phyloP scores from a whole-genome alignment of 2,329 filamentous ascomycete genomes.

The Fonsecaea nubica region DNA sequence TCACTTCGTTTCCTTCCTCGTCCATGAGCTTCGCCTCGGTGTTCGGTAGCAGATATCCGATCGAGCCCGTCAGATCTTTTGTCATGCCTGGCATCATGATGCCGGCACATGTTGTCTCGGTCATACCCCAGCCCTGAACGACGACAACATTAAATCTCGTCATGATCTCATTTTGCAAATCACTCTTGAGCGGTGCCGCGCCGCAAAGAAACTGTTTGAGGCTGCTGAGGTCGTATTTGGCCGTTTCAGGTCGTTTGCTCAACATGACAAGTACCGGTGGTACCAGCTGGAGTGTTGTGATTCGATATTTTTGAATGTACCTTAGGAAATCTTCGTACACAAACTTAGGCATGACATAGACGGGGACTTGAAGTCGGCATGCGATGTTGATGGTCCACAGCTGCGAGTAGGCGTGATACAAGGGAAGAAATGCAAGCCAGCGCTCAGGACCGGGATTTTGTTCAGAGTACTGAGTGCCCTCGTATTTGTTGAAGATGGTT shows the following conservation, averaged over 20 bases:
- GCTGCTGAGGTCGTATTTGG: conserved; percentile 63
- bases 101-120: conserved; percentile 57
- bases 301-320: conserved; percentile 57
- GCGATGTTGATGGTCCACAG: conserved; percentile 61
- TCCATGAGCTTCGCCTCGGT: conserved; percentile 65
- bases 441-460: conserved; percentile 53
- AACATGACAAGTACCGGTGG: conserved; percentile 67
- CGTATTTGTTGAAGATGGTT: conserved; percentile 68
- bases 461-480: conserved; percentile 63
- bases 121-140: conserved; percentile 62
- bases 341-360: conserved; percentile 70
- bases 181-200: conserved; percentile 64
- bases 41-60: conserved; percentile 55
- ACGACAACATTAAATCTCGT: conserved; percentile 59
- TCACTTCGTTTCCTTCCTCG: conserved; percentile 72
- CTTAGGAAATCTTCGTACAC: conserved; percentile 63
- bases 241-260: conserved; percentile 62
- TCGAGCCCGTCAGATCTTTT: conserved; percentile 58
- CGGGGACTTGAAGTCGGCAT: conserved; percentile 65
- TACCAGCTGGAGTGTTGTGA: conserved; percentile 65
- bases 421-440: conserved; percentile 56
- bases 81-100: conserved; percentile 46
- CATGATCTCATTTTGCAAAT: conserved; percentile 60
- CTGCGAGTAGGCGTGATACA: conserved; percentile 57
- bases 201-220: conserved; percentile 59